Base-by-base conservation (phyloP, 768 basidiomycete genomes). In the Neoboletus subvelutipes region DNA sequence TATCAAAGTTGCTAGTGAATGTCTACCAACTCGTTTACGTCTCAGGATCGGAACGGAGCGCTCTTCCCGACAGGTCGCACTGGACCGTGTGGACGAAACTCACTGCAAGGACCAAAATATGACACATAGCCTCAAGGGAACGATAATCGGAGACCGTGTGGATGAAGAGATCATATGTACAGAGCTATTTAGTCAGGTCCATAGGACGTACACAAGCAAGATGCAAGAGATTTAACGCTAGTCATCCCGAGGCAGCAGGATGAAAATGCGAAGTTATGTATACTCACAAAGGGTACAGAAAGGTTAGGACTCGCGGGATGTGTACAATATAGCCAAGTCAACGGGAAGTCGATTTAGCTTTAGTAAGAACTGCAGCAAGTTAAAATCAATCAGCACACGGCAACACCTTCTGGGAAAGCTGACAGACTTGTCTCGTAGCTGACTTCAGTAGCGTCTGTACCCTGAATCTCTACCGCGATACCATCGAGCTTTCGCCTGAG, bases 401-500 rank as follows among this genome's bases (percentile, higher is more conserved):
- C 18, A 43, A n/a, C 15, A 1, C 26, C 24, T 5, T 20, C 13
- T 0, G 29, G 17, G 11, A 33, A 37, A 36, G 13, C 18, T 1
- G 55, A 75, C 84, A 55, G 45, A 96, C 95, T 79, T 61, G 72
- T 78, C 41, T 92, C 85, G 64, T 84, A 76, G 28, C 82, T 77
- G 60, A 97, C 80, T 70, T 98, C 94, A 58, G 73, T 71, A 56
- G 57, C 72, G 39, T 92, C 92, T 48, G 90, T 94, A 54, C 83
- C 95, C 74, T 98, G 95, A 59, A 98, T 81, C 74, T 98, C 94
- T 48, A 82, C 60, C 2, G 82, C 77, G 67, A 97, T 82, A 43
- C 95, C 96, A n/a, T 82, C 83, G 22, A 98, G 82, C 31, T 79
- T 67, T 56, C 81, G 82, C 68, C 84, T 83, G 54, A 99, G 74